phyloP scores from a whole-genome alignment of 306 rosid genomes.

The Casuarina cunninghamiana region DNA sequence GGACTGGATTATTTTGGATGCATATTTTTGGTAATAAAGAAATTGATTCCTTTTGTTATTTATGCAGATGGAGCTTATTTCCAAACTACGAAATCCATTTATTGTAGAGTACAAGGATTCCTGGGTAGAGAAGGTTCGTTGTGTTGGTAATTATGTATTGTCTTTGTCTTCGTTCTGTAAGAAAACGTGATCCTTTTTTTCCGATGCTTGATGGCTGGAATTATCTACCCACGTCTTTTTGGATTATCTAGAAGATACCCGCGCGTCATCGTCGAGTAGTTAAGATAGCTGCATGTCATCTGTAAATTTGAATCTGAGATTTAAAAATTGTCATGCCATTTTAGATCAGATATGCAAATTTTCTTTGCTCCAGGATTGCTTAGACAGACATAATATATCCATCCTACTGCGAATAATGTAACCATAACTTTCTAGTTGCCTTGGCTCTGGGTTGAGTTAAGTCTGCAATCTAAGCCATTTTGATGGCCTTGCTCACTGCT shows the following conservation, averaged over 20 bases:
- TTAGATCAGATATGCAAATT: neutral
- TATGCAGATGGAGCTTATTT: constrained; percentile 93
- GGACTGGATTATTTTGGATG: constrained; percentile 16
- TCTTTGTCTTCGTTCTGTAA: neutral
- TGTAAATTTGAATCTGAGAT: neutral
- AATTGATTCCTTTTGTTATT: constrained; percentile 15
- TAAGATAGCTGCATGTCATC: neutral
- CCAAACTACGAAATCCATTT: constrained; percentile 82
- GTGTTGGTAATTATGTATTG: neutral
- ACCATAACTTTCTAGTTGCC: neutral
- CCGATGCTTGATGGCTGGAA: neutral
- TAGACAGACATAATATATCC: neutral
- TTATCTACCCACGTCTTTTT: too few species aligned
- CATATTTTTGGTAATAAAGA: neutral
- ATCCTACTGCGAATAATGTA: neutral
- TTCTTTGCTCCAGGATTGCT: neutral
- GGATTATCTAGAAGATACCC: too few species aligned
- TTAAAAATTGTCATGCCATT: neutral
- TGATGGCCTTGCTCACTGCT: constrained; percentile 10
- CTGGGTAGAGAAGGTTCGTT: constrained; percentile 94
- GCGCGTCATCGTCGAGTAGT: too few species aligned
- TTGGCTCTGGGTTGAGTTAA: neutral
- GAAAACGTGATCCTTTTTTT: neutral
- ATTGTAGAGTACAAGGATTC: constrained; percentile 99
- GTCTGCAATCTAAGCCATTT: neutral